Evolutionary conservation across 306 rosid species (phyloP).

Genomic region (Geum urbanum): DNA sequence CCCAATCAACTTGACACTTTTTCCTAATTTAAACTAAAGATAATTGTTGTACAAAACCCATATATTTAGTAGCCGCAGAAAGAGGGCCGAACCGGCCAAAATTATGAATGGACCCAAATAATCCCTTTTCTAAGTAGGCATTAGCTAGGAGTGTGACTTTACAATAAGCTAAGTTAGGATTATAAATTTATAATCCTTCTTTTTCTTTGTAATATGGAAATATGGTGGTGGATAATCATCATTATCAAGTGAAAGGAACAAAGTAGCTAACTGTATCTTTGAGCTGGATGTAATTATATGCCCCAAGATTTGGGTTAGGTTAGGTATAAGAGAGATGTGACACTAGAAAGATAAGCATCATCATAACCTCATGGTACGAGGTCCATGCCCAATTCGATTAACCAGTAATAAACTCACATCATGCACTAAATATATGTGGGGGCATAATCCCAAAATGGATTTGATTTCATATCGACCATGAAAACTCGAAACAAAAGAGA

Average conservation of each 20-base stretch:
- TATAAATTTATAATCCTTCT: background rate
- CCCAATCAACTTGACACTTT: background rate
- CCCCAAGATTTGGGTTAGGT: constrained; percentile 43
- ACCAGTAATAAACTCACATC: constrained; percentile 14
- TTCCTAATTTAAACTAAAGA: background rate
- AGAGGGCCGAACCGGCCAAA: background rate
- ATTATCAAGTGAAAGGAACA: constrained; percentile 15
- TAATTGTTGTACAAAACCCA: background rate
- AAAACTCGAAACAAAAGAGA: background rate
- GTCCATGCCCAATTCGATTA: constrained; percentile 26
- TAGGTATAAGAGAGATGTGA: constrained; percentile 40
- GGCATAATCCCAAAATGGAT: constrained; percentile 23
- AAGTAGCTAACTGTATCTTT: constrained; percentile 9
- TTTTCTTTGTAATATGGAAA: constrained; percentile 1
- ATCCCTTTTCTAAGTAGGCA: constrained; percentile 3
- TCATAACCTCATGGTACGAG: constrained; percentile 37
- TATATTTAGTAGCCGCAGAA: constrained; percentile 2
- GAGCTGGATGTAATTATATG: constrained; percentile 33
- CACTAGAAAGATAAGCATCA: constrained; percentile 25
- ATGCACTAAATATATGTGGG: constrained; percentile 32
- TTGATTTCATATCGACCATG: background rate
- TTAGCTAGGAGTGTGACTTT: background rate
- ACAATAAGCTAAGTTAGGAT: background rate
- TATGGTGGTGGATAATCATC: constrained; percentile 20
- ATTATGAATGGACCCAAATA: background rate